These are phyloP conservation scores for Xanthoceras sorbifolium DNA, from an alignment of 345 rosid genomes.

Conservation along the genomic window DNA sequence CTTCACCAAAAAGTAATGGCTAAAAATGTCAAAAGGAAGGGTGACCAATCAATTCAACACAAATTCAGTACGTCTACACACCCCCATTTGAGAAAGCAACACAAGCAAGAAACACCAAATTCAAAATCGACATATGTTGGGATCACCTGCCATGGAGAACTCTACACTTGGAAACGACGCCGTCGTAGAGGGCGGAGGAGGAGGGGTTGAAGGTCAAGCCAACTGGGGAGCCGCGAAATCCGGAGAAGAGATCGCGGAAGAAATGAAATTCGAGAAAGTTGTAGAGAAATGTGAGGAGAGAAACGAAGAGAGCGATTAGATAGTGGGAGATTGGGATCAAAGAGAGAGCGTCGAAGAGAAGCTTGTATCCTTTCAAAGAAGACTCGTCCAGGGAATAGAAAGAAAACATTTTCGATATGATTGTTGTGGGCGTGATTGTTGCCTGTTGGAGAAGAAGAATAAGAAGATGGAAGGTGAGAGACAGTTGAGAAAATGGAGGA, in stretches of 20 bases:
- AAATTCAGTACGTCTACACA: too few relatives aligned
- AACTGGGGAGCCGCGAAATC: conserved; percentile 47
- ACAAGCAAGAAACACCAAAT: too few relatives aligned
- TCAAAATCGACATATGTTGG: background rate
- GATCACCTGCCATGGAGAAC: conserved; percentile 69
- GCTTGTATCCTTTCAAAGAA: conserved; percentile 46
- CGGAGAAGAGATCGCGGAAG: conserved; percentile 51
- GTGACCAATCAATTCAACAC: too few relatives aligned
- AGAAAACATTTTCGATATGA: background rate
- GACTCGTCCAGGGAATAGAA: conserved; percentile 14
- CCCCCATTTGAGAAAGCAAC: too few relatives aligned
- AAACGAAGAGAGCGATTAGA: conserved; percentile 29
- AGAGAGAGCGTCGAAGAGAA: conserved; percentile 44
- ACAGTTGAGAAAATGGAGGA: background rate
- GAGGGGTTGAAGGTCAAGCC: conserved; percentile 43
- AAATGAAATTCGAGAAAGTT: conserved; percentile 70
- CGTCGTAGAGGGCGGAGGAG: conserved; percentile 49
- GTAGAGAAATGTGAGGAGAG: conserved; percentile 48
- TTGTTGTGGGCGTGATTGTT: too few relatives aligned
- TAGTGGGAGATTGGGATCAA: conserved; percentile 61
- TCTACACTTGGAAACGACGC: conserved; percentile 64
- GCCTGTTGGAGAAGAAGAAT: too few relatives aligned
- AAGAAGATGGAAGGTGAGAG: background rate
- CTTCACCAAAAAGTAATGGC: too few relatives aligned
- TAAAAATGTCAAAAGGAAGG: too few relatives aligned